Base-by-base conservation (phyloP, 2,329 filamentous ascomycete genomes). In the Aspergillus eucalypticola region DNA sequence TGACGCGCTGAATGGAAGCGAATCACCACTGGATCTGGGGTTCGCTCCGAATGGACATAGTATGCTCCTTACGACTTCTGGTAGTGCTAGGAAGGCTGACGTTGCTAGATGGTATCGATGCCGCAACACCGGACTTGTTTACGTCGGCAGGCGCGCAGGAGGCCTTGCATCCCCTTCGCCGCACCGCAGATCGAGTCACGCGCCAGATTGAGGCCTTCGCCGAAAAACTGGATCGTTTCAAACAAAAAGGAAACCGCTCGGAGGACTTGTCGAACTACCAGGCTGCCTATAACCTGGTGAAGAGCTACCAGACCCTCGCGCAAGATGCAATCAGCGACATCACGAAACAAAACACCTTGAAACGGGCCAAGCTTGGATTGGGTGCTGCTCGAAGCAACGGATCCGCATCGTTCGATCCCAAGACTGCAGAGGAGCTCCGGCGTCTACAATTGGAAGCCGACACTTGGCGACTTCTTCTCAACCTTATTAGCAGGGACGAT, bases 171-270 rank as follows among this genome's bases (percentile, higher is more conserved):
- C 86, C 86, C 17, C 77, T 90, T 64, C 85, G 86, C 72, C 82
- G 84, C 64, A 86, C 87, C 67, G 87, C 86, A 61, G 85, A 91
- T 66, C 83, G 85, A 46, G 87, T 91, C 32, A 90, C 90, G 54
- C 86, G 88, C 63, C 92, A 96, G 76, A 91, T 96, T 60, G 92
- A 96, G 77, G 84, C 87, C 48, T 97, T 97, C 72, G 92, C 93
- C 39, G 89, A 90, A 71, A 86, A 86, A 54, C 83, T 97, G 21
- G 93, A 97, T 77, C 84, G 87, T 57, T 94, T 92, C 75, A 83
- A 80, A 77, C 88, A 69, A 67, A 82, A 74, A 68, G 80, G 69
- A 69, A 79, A 66, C 76, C 82, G 65, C 71, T 79, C 62, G 64
- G 77, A 64, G 52, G 73, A 82, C 29, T 86, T 89, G 60, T 82